Percentiles rank a stretch among this genome's conserved stretches.
Evolutionary conservation across 2,329 filamentous ascomycete genomes (phyloP).

Genomic region (Ceratocystis cacaofunesta): DNA sequence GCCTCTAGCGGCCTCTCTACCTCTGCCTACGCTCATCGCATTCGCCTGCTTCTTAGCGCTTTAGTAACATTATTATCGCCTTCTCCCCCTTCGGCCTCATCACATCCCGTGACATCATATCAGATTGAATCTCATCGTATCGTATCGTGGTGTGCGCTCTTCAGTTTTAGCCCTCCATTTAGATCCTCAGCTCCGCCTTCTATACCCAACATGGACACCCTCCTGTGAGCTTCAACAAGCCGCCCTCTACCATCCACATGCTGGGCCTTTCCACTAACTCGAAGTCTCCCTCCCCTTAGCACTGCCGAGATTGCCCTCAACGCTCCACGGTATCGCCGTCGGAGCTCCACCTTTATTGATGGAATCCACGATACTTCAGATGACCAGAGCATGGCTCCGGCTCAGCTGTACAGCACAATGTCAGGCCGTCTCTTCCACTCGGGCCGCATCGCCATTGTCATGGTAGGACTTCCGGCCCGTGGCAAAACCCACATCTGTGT

Average conservation of each 20-base stretch:
- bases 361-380: slow-evolving; percentile 87
- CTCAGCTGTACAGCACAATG: slow-evolving; percentile 96
- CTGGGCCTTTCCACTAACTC: background rate
- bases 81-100: too few relatives aligned
- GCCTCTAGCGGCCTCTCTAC: too few relatives aligned
- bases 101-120: too few relatives aligned
- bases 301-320: slow-evolving; percentile 87
- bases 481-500: slow-evolving; percentile 98
- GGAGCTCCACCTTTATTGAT: slow-evolving; percentile 93
- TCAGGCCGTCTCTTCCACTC: slow-evolving; percentile 94
- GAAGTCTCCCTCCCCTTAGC: slow-evolving; percentile 29
- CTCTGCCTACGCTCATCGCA: too few relatives aligned
- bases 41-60: too few relatives aligned
- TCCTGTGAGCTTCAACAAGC: slow-evolving; percentile 17
- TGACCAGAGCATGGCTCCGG: slow-evolving; percentile 70
- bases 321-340: slow-evolving; percentile 75
- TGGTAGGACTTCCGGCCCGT: slow-evolving; percentile 84
- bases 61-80: too few relatives aligned
- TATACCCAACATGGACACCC: slow-evolving; percentile 17
- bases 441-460: slow-evolving; percentile 90
- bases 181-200: background rate
- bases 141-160: background rate
- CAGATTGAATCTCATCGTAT: background rate
- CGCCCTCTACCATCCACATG: background rate
- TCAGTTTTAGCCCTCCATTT: background rate